Percentiles rank a stretch among this genome's conserved stretches.
Conservation (phyloP, 805 yeast genomes). For the Candida namnaoensis region DNA sequence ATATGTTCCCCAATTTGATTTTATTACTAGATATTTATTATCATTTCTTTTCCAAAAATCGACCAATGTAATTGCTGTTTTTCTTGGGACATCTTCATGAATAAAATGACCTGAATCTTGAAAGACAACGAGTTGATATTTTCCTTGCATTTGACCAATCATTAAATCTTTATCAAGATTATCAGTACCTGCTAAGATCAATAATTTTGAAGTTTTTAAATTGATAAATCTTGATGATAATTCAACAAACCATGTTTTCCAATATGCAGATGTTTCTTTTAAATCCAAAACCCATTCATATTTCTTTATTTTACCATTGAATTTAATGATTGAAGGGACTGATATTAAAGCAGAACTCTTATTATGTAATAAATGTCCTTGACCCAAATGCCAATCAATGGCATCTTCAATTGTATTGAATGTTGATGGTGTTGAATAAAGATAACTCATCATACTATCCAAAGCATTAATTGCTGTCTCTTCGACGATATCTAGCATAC, state of each 20-base stretch:
- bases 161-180: conserved; percentile 77
- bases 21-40: conserved; percentile 22
- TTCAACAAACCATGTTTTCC: conserved; percentile 79
- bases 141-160: conserved; percentile 98
- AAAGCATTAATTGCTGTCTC: conserved; percentile 79
- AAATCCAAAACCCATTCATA: conserved; percentile 62
- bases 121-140: conserved; percentile 81
- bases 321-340: conserved; percentile 59
- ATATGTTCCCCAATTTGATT: conserved; percentile 28
- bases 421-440: conserved; percentile 51
- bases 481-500: conserved; percentile 87
- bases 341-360: conserved; percentile 59
- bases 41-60: conserved; percentile 38
- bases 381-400: conserved; percentile 72
- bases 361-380: conserved; percentile 41
- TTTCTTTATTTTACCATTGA: conserved; percentile 11
- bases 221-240: conserved; percentile 48
- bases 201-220: conserved; percentile 52
- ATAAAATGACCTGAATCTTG: conserved; percentile 83
- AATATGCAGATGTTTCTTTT: conserved; percentile 48
- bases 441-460: conserved; percentile 54
- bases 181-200: conserved; percentile 85
- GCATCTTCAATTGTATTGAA: conserved; percentile 52
- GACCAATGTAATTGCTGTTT: conserved; percentile 45
- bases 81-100: conserved; percentile 84